A percentile compares a stretch with the other conserved stretches of the same genome.
These are phyloP conservation scores for Arabidopsis arenosa DNA, from an alignment of 345 rosid genomes.

Conservation along the genomic window DNA sequence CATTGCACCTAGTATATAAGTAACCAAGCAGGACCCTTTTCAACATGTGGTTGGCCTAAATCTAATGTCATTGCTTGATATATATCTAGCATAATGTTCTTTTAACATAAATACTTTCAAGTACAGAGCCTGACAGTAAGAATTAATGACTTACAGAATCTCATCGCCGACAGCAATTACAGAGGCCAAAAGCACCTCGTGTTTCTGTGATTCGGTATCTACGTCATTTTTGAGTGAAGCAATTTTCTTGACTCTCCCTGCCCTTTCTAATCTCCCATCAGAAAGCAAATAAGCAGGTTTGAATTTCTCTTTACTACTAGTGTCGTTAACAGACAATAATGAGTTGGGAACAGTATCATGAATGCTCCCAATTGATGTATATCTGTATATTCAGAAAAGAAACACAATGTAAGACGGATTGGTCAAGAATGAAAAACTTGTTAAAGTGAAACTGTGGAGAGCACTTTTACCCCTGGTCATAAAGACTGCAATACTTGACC, in stretches of 20 bases:
- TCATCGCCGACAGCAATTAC: slow-evolving; percentile 91
- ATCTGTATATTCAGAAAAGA: slow-evolving; percentile 52
- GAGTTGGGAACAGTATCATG: slow-evolving; percentile 94
- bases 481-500: slow-evolving; percentile 94
- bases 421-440: neutral
- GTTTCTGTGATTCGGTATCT: slow-evolving; percentile 50
- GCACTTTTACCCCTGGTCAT: slow-evolving; percentile 85
- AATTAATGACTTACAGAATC: slow-evolving; percentile 81
- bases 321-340: slow-evolving; percentile 58
- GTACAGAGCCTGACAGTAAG: slow-evolving; percentile 22
- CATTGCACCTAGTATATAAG: slow-evolving; percentile 27
- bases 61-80: slow-evolving; percentile 9
- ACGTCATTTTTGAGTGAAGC: slow-evolving; percentile 50
- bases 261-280: slow-evolving; percentile 97
- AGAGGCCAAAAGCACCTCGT: slow-evolving; percentile 64
- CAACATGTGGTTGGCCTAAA: slow-evolving; percentile 20
- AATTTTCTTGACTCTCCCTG: slow-evolving; percentile 82
- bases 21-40: slow-evolving; percentile 15
- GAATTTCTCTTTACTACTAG: slow-evolving; percentile 59
- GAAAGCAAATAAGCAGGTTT: slow-evolving; percentile 96
- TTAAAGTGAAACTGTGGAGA: slow-evolving; percentile 35
- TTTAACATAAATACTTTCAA: neutral
- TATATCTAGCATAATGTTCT: slow-evolving; percentile 10
- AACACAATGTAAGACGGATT: slow-evolving; percentile 1
- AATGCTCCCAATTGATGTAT: slow-evolving; percentile 96